Percentiles rank a stretch among this genome's conserved stretches.
phyloP scores from a whole-genome alignment of 225 moss, liverwort and hornwort genomes.

The Physcomitrium patens region DNA sequence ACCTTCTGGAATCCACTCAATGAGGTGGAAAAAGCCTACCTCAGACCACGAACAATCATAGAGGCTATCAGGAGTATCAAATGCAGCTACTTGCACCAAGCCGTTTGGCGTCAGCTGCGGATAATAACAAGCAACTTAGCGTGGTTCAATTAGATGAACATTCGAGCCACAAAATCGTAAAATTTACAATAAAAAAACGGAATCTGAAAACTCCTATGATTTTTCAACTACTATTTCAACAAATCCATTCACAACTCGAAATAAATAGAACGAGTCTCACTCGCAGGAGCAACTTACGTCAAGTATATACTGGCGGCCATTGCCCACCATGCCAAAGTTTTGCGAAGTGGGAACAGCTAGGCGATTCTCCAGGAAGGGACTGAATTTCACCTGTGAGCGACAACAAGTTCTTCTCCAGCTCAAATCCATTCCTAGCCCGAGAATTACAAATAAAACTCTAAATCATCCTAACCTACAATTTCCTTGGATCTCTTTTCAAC shows the following conservation, averaged over 20 bases:
- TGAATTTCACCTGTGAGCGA: slow-evolving; percentile 74
- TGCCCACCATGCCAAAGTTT: slow-evolving; percentile 95
- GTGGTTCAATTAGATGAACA: background rate
- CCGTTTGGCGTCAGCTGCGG: slow-evolving; percentile 78
- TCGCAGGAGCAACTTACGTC: slow-evolving; percentile 52
- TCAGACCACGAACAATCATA: slow-evolving; percentile 99
- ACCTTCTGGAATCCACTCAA: slow-evolving; percentile 13
- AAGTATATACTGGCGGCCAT: slow-evolving; percentile 87
- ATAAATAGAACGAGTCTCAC: background rate
- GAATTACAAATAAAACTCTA: background rate
- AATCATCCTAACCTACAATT: background rate
- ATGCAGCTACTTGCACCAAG: slow-evolving; percentile 79
- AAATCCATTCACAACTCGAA: background rate
- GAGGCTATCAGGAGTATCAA: slow-evolving; percentile 95
- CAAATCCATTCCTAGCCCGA: background rate
- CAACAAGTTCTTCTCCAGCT: slow-evolving; percentile 23
- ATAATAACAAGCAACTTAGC: background rate
- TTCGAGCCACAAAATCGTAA: background rate
- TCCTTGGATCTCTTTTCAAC: background rate
- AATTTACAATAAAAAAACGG: background rate
- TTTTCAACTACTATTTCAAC: slow-evolving; percentile 21
- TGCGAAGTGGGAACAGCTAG: slow-evolving; percentile 93
- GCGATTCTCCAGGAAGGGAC: slow-evolving; percentile 88
- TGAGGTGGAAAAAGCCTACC: slow-evolving; percentile 40
- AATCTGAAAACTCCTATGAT: slow-evolving; percentile 7